phyloP scores from a whole-genome alignment of 129 eudicot genomes.

The Artemisia argyi region DNA sequence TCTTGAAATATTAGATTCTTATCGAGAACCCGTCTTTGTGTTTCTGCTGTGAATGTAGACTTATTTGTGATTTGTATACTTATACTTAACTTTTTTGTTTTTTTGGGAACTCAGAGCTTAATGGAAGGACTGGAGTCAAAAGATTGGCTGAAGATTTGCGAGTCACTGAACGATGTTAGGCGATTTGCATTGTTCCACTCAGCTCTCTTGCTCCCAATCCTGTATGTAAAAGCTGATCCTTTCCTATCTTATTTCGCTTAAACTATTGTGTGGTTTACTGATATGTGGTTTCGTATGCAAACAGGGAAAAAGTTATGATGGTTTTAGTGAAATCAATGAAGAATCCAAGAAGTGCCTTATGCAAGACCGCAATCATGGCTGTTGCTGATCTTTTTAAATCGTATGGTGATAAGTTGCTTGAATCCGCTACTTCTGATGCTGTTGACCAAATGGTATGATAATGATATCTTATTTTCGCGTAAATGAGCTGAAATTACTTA shows the following conservation, averaged over 20 bases:
- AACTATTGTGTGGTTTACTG: conserved; percentile 2
- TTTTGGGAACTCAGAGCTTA: conserved; percentile 42
- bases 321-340: conserved; percentile 84
- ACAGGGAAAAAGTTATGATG: conserved; percentile 81
- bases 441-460: conserved; percentile 72
- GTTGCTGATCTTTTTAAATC: conserved; percentile 74
- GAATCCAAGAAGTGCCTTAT: conserved; percentile 95
- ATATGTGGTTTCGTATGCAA: neutral
- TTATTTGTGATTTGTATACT: too few species aligned
- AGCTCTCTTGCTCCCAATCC: conserved; percentile 55
- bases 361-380: conserved; percentile 96
- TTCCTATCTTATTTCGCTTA: neutral
- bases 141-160: conserved; percentile 91
- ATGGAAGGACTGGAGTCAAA: conserved; percentile 89
- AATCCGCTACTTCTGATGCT: conserved; percentile 47
- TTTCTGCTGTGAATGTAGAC: too few species aligned
- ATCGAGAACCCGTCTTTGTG: too few species aligned
- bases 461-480: neutral
- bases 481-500: neutral
- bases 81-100: too few species aligned
- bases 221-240: conserved; percentile 47
- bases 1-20: too few species aligned
- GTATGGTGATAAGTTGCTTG: conserved; percentile 77
- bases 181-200: conserved; percentile 77
- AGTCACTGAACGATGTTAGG: conserved; percentile 76